Evolutionary conservation across 495 filamentous ascomycete genomes (phyloP).

Genomic region (Xanthoparmelia taractica): DNA sequence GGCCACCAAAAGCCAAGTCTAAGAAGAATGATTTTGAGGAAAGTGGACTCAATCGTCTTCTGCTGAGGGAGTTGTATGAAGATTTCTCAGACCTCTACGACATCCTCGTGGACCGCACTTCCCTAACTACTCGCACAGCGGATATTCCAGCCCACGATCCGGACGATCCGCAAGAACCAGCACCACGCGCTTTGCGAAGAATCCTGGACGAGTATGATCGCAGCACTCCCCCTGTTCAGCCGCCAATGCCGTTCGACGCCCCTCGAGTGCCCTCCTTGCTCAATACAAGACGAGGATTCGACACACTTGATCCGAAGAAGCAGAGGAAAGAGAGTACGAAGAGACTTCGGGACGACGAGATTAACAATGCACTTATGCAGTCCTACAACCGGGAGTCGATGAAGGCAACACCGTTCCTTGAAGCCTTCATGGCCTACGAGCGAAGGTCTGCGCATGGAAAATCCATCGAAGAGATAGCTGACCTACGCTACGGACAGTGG

Average conservation of each 20-base stretch:
- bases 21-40: conserved; percentile 91
- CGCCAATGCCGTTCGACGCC: conserved; percentile 85
- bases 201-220: conserved; percentile 81
- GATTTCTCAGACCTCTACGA: conserved; percentile 87
- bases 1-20: conserved; percentile 84
- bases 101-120: conserved; percentile 67
- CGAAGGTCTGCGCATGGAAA: conserved; percentile 63
- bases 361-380: conserved; percentile 60
- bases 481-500: conserved; percentile 82
- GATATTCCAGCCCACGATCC: conserved; percentile 32
- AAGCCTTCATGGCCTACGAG: conserved; percentile 78
- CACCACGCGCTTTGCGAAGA: conserved; percentile 53
- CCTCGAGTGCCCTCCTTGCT: conserved; percentile 66
- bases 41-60: conserved; percentile 73
- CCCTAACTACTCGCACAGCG: conserved; percentile 41
- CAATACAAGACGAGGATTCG: conserved; percentile 51
- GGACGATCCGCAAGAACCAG: conserved; percentile 40
- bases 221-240: conserved; percentile 77
- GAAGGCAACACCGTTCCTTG: conserved; percentile 58
- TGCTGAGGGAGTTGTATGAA: conserved; percentile 72
- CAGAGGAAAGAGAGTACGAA: conserved; percentile 55
- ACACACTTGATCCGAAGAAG: conserved; percentile 58
- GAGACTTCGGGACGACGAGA: conserved; percentile 72
- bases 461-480: conserved; percentile 60
- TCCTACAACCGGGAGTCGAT: conserved; percentile 70